phyloP scores from a whole-genome alignment of 331 rosid species.

The Prunus yedoensis region DNA sequence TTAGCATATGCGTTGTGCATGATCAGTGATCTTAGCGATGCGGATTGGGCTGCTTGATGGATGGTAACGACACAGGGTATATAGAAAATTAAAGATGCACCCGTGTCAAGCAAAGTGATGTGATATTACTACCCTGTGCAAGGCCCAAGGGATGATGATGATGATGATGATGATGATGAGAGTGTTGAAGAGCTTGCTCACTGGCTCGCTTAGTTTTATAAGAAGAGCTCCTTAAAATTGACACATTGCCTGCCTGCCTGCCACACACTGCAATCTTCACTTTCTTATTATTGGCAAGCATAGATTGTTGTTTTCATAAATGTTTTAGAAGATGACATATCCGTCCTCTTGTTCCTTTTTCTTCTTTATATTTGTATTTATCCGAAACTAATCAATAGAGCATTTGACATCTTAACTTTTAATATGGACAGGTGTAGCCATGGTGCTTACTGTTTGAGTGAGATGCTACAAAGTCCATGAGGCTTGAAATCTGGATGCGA shows the following conservation, averaged over 20 bases:
- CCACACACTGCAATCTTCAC: not conserved
- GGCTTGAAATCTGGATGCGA: no score
- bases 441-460: no score
- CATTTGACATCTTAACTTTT: no score
- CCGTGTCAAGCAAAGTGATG: not conserved
- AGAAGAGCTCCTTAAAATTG: not conserved
- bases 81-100: not conserved
- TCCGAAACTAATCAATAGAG: no score
- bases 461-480: no score
- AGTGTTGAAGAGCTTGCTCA: not conserved
- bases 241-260: not conserved
- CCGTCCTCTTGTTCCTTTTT: no score
- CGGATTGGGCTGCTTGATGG: slow-evolving; percentile 75
- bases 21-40: slow-evolving; percentile 45
- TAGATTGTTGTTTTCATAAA: no score
- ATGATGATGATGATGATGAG: not conserved
- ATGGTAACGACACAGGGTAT: not conserved
- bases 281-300: no score
- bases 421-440: no score
- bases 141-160: not conserved
- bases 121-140: not conserved
- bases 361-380: no score
- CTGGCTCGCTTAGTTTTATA: no score
- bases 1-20: slow-evolving; percentile 17
- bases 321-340: no score